Percentiles rank a stretch among this genome's conserved stretches.
phyloP scores from a whole-genome alignment of 1,139 yeast genomes.

The Magnusiomyces magnusii region DNA sequence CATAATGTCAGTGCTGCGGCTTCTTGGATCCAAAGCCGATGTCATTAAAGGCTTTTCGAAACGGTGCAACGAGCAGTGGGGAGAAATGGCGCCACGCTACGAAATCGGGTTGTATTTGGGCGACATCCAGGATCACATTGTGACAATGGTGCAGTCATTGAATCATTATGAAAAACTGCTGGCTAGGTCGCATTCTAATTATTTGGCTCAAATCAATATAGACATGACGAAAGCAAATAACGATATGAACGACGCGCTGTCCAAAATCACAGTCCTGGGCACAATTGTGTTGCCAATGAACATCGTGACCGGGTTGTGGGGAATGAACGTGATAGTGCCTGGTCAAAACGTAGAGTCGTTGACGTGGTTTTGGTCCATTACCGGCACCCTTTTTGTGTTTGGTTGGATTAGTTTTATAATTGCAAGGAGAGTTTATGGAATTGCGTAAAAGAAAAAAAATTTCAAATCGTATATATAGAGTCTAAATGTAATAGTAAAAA shows the following conservation, averaged over 20 bases:
- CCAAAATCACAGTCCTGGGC: constrained; percentile 89
- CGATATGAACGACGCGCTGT: constrained; percentile 92
- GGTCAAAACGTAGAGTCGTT: constrained; percentile 69
- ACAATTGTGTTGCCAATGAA: constrained; percentile 92
- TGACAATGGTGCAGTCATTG: constrained; percentile 91
- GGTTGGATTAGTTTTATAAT: constrained; percentile 31
- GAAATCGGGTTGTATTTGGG: constrained; percentile 90
- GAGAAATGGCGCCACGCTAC: constrained; percentile 61
- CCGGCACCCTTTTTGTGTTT: constrained; percentile 28
- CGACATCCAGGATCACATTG: constrained; percentile 77
- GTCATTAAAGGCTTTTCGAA: constrained; percentile 93
- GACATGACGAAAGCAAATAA: constrained; percentile 98
- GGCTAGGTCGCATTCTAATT: constrained; percentile 90
- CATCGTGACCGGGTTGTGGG: constrained; percentile 95
- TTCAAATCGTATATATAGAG: too few relatives aligned
- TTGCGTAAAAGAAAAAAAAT: too few relatives aligned
- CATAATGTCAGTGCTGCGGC: constrained; percentile 81
- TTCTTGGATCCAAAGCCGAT: constrained; percentile 89
- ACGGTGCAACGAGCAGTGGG: constrained; percentile 74
- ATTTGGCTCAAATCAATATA: constrained; percentile 91
- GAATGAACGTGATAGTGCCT: constrained; percentile 95
- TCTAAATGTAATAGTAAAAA: too few relatives aligned
- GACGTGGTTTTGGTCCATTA: constrained; percentile 62
- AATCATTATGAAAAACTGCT: constrained; percentile 90
- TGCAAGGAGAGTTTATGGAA: constrained; percentile 26